Base-by-base conservation (phyloP, 495 filamentous ascomycete genomes). In the Tuber magnatum region DNA sequence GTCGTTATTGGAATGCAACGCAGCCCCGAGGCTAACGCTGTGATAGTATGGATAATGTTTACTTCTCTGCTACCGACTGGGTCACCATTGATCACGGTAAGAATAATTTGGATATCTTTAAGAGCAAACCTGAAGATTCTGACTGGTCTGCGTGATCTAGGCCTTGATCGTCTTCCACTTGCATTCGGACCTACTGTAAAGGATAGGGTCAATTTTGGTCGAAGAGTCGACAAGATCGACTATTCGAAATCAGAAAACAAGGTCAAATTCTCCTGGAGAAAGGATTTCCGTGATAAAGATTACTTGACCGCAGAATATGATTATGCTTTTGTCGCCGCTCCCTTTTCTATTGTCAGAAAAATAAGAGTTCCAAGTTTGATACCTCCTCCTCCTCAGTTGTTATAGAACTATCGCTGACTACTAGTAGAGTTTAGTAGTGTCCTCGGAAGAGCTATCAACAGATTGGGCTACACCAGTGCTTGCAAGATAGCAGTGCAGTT, bases 401-500 rank as follows among this genome's bases (percentile, higher is more conserved):
- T 65, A 35, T 16, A 32, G 14, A 28, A 35, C 56, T 16, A n/a
- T 35, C 32, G 3, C 20, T n/a, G 44, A 48, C 14, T 12, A 32
- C 42, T 32, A 56, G 18, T 40, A 20, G 83, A 78, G 5, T 88
- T 87, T 74, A 85, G 86, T 1, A 85, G 85, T 4, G 81, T 87
- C 7, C 83, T 92, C 44, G 81, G 83, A 74, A 87, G 88, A 42
- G 90, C 90, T 3, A 91, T 92, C 80, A 79, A 82, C n/a, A 85
- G 86, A 16, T 78, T 92, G 75, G 86, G 86, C 35, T 92, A 91
- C 82, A 75, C 77, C 1, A 83, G 85, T 0, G 86, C 88, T 24
- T 92, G 90, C 85, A 92, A 92, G 74, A 84, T 75, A 32, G 86
- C 90, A 0, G 85, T 92, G 5, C 88, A 89, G 65, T 92, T 89